phyloP scores from a whole-genome alignment of 2,329 filamentous ascomycete genomes.

The Cordyceps cateniannulata region DNA sequence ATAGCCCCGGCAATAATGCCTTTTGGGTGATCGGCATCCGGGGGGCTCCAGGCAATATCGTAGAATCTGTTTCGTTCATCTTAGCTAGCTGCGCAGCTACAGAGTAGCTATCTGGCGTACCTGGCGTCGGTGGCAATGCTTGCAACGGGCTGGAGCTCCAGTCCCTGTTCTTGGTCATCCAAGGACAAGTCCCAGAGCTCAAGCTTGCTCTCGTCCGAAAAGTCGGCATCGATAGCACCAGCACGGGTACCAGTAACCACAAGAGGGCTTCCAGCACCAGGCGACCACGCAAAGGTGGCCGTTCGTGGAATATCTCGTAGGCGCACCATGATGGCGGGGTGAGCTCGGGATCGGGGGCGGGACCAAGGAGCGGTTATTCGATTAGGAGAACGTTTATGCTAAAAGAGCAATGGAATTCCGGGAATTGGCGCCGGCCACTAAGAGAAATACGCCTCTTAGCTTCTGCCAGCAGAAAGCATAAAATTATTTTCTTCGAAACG shows the following conservation, averaged over 20 bases:
- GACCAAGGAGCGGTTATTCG: slow-evolving; percentile 14
- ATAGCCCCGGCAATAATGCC: slow-evolving; percentile 93
- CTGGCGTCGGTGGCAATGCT: slow-evolving; percentile 85
- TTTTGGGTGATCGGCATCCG: slow-evolving; percentile 68
- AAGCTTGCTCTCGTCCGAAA: slow-evolving; percentile 93
- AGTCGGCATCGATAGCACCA: slow-evolving; percentile 92
- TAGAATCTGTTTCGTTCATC: slow-evolving; percentile 63
- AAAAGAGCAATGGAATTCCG: slow-evolving; percentile 15
- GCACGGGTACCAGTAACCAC: slow-evolving; percentile 91
- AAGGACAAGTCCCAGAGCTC: slow-evolving; percentile 93
- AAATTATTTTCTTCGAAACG: slow-evolving; percentile 11
- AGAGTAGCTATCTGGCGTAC: slow-evolving; percentile 40
- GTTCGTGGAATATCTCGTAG: slow-evolving; percentile 94
- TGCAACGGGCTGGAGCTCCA: slow-evolving; percentile 79
- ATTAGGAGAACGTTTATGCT: slow-evolving; percentile 15
- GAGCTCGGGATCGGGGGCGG: slow-evolving; percentile 20
- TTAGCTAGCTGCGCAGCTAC: neutral
- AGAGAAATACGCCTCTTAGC: slow-evolving; percentile 18
- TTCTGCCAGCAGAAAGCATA: slow-evolving; percentile 26
- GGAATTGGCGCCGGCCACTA: slow-evolving; percentile 17
- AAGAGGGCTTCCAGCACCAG: slow-evolving; percentile 69
- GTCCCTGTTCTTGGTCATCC: slow-evolving; percentile 65
- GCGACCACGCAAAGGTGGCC: slow-evolving; percentile 95
- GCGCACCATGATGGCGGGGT: slow-evolving; percentile 69
- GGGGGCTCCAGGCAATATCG: slow-evolving; percentile 89